Percentiles rank a stretch among this genome's conserved stretches.
Conservation (phyloP, 2,329 filamentous ascomycete genomes). For the Epicoccum sorghinum region DNA sequence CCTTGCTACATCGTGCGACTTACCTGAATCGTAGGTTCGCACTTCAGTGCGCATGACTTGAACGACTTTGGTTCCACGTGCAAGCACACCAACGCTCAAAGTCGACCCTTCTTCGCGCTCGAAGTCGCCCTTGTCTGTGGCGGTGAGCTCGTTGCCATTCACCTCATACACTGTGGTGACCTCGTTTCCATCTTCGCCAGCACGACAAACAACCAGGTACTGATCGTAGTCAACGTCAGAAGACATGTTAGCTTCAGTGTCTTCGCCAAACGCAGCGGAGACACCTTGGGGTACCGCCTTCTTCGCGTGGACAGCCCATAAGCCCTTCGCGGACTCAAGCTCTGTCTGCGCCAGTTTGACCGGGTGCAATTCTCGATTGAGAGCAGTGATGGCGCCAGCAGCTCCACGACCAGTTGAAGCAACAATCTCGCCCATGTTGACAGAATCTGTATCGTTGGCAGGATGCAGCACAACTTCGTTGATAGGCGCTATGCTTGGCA, state of each 20-base stretch:
- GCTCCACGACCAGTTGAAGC: constrained; percentile 67
- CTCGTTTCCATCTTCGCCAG: constrained; percentile 69
- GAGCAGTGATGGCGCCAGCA: constrained; percentile 72
- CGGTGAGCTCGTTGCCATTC: constrained; percentile 74
- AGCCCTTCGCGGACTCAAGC: constrained; percentile 73
- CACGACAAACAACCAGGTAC: constrained; percentile 82
- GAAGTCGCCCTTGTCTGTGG: constrained; percentile 83
- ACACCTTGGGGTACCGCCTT: constrained; percentile 67
- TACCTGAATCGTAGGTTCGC: constrained; percentile 87
- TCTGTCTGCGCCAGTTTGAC: constrained; percentile 72
- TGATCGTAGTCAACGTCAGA: constrained; percentile 70
- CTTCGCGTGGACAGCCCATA: constrained; percentile 81
- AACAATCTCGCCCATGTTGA: constrained; percentile 58
- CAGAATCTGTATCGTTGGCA: constrained; percentile 27
- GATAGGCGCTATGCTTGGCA: constrained; percentile 81
- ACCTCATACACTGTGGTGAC: constrained; percentile 79
- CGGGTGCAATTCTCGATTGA: constrained; percentile 80
- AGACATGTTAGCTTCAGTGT: constrained; percentile 46
- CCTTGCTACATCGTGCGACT: constrained; percentile 46
- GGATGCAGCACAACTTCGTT: constrained; percentile 72
- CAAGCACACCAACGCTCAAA: constrained; percentile 82
- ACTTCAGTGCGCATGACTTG: constrained; percentile 88
- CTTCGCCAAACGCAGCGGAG: constrained; percentile 55
- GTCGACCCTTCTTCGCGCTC: constrained; percentile 88
- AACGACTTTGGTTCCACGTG: constrained; percentile 79